phyloP scores from a whole-genome alignment of 345 rosid genomes.

The Cardamine occulta region DNA sequence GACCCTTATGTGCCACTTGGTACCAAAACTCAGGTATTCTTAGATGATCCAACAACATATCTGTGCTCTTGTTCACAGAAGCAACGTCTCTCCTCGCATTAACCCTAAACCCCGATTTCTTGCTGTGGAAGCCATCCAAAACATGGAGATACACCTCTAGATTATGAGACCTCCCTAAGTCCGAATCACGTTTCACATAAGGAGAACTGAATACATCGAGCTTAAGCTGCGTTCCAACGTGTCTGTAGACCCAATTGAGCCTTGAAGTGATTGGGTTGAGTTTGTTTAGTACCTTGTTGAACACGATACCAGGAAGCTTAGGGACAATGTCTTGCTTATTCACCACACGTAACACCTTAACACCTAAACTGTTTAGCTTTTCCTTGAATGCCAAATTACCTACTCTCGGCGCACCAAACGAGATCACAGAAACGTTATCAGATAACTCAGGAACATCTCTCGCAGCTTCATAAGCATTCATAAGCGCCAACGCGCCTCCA shows the following conservation, averaged over 20 bases:
- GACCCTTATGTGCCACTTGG: conserved; percentile 61
- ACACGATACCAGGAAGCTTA: conserved; percentile 57
- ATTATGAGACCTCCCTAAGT: conserved; percentile 53
- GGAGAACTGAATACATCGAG: conserved; percentile 54
- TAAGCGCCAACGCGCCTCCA: conserved; percentile 67
- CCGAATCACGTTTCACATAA: conserved; percentile 50
- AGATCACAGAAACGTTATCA: conserved; percentile 54
- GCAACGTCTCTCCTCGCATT: conserved; percentile 66
- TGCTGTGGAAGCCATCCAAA: conserved; percentile 56
- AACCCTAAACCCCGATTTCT: conserved; percentile 51
- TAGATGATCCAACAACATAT: conserved; percentile 58
- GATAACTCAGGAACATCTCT: conserved; percentile 47
- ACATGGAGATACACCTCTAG: conserved; percentile 66
- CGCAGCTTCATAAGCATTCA: conserved; percentile 61
- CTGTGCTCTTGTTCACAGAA: conserved; percentile 59
- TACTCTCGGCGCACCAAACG: conserved; percentile 72
- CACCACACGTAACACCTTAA: conserved; percentile 59
- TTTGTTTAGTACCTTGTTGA: conserved; percentile 55
- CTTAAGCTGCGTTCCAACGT: conserved; percentile 61
- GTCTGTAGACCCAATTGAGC: conserved; percentile 62
- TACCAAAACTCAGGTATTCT: conserved; percentile 66
- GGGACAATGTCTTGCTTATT: conserved; percentile 67
- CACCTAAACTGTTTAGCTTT: conserved; percentile 49
- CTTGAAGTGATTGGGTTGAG: conserved; percentile 45
- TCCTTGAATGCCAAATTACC: conserved; percentile 68